Conservation (phyloP, 2,329 filamentous ascomycete genomes). For the Apiospora phragmitis region DNA sequence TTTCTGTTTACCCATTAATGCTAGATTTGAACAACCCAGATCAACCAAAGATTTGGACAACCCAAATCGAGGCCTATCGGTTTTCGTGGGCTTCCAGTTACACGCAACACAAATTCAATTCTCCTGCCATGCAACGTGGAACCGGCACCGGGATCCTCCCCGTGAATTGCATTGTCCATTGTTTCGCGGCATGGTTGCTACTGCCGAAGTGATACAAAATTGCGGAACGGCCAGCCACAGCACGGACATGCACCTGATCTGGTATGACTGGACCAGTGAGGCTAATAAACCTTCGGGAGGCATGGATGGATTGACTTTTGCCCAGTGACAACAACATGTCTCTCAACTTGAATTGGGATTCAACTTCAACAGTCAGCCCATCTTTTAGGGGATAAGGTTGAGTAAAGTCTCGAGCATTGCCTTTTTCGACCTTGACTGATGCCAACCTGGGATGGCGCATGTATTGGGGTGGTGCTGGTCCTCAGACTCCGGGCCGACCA, state of each 20-base stretch:
- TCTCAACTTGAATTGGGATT: background rate
- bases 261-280: background rate
- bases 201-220: background rate
- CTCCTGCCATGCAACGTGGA: background rate
- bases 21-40: background rate
- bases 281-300: no score
- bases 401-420: background rate
- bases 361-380: background rate
- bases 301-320: background rate
- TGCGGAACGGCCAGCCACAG: conserved; percentile 3
- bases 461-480: background rate
- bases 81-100: background rate
- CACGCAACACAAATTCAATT: background rate
- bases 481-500: background rate
- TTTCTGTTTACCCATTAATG: background rate
- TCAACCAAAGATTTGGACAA: background rate
- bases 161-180: background rate
- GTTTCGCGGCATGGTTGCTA: background rate
- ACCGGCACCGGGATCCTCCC: background rate
- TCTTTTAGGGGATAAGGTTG: background rate
- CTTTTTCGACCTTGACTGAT: background rate
- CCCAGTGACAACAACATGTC: background rate
- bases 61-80: background rate
- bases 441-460: background rate
- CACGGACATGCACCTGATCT: conserved; percentile 10